Percentiles rank a stretch among this genome's conserved stretches.
Evolutionary conservation across 805 yeast genomes (phyloP).

Genomic region (Wickerhamiella parazyma): DNA sequence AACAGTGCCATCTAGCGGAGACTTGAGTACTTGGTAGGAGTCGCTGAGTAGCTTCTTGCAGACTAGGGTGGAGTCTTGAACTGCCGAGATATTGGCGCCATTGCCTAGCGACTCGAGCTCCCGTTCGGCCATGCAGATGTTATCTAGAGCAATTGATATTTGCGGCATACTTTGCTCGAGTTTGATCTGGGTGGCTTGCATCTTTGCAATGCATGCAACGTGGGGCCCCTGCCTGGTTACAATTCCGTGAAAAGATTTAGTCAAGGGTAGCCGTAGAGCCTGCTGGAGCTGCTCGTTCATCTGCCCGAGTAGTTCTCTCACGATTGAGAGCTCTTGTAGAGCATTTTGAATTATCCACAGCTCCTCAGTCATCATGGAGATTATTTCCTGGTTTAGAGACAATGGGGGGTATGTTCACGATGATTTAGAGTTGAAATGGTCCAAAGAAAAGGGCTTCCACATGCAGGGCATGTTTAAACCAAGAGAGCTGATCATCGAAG

Average conservation of each 20-base stretch:
- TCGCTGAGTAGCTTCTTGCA: background rate
- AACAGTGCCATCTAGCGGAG: background rate
- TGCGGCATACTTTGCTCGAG: constrained; percentile 3
- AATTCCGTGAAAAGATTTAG: constrained; percentile 4
- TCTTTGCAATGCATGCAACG: background rate
- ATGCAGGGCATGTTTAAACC: background rate
- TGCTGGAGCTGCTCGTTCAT: constrained; percentile 1
- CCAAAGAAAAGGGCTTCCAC: background rate
- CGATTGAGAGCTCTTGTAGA: constrained; percentile 13
- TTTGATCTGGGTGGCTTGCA: background rate
- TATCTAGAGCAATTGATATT: constrained; percentile 3
- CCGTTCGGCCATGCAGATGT: constrained; percentile 1
- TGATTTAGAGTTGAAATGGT: background rate
- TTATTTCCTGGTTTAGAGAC: background rate
- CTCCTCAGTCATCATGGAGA: constrained; percentile 4
- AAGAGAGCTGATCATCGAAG: constrained; percentile 1
- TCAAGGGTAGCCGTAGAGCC: constrained; percentile 7
- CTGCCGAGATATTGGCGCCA: background rate
- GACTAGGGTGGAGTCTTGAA: background rate
- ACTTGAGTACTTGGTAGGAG: background rate
- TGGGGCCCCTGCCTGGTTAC: constrained; percentile 5
- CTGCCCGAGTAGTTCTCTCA: background rate
- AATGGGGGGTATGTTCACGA: constrained; percentile 1
- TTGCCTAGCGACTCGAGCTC: background rate
- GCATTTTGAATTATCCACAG: constrained; percentile 7